phyloP scores from a whole-genome alignment of 441 rosid genomes.

The Gossypium trilobum region DNA sequence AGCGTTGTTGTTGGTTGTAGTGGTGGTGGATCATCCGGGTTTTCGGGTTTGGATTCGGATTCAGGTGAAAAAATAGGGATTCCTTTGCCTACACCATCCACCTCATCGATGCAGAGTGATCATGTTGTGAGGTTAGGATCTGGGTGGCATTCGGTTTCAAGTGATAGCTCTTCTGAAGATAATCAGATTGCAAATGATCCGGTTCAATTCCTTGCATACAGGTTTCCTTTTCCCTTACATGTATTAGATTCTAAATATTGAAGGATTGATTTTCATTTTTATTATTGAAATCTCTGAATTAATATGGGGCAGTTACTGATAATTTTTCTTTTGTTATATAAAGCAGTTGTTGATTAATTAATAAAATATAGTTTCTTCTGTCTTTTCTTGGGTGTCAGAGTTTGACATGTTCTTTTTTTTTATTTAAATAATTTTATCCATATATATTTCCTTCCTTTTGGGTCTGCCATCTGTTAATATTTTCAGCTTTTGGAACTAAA shows the following conservation, averaged over 20 bases:
- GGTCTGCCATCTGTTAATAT: neutral
- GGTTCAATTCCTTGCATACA: constrained; percentile 32
- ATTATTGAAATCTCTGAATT: neutral
- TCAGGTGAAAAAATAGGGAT: constrained; percentile 42
- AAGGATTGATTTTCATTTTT: neutral
- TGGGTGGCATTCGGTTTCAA: constrained; percentile 55
- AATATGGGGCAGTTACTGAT: neutral
- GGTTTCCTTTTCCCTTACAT: constrained; percentile 22
- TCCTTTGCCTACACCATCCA: constrained; percentile 64
- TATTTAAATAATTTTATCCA: neutral
- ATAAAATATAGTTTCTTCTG: constrained; percentile 1
- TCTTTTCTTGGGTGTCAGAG: constrained; percentile 15
- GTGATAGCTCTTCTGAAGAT: constrained; percentile 79
- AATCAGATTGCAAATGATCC: constrained; percentile 31
- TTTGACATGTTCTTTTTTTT: neutral
- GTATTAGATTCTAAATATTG: neutral
- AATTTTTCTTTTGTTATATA: neutral
- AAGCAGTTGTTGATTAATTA: neutral
- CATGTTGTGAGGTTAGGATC: constrained; percentile 39
- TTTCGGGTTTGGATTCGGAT: constrained; percentile 62
- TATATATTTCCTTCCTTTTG: neutral
- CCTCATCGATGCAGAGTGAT: constrained; percentile 35
- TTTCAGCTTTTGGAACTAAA: constrained; percentile 13
- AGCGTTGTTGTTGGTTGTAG: constrained; percentile 21
- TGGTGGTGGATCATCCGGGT: constrained; percentile 39